phyloP scores from a whole-genome alignment of 2,329 filamentous ascomycete species.

The Uncinocarpus reesii region DNA sequence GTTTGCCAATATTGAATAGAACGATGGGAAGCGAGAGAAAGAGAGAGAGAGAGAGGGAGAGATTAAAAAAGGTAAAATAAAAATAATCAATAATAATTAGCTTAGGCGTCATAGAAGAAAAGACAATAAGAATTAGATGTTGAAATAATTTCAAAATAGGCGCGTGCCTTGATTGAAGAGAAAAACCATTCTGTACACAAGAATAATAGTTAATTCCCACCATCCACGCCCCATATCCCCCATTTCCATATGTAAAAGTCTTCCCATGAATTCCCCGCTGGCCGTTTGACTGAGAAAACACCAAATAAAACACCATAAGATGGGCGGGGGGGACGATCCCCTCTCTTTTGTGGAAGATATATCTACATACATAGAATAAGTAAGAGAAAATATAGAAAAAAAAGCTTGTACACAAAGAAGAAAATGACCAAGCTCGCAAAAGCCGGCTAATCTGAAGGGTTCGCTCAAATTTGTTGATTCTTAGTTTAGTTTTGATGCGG shows the following conservation, averaged over 20 bases:
- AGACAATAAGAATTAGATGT: not conserved
- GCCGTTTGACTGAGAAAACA: not conserved
- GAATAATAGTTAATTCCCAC: no score
- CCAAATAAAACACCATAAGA: not conserved
- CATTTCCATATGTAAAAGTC: not conserved
- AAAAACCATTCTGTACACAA: no score
- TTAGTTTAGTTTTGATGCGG: not conserved
- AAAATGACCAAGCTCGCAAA: not conserved
- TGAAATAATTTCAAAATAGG: no score
- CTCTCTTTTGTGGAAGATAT: not conserved
- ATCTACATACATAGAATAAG: conserved; percentile 9
- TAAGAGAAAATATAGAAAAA: not conserved
- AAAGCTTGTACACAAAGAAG: conserved; percentile 3
- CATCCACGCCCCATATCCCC: not conserved
- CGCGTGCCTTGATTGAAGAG: conserved; percentile 1
- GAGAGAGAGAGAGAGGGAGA: not conserved
- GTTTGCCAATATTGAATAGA: no score
- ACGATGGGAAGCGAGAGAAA: no score
- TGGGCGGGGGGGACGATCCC: not conserved
- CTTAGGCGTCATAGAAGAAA: not conserved
- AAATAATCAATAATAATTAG: conserved; percentile 4
- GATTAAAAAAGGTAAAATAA: not conserved
- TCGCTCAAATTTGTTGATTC: not conserved
- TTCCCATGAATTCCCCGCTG: conserved; percentile 3
- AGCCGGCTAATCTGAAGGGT: not conserved